Base-by-base conservation (phyloP, 257 asterid genomes). In the Perilla frutescens region DNA sequence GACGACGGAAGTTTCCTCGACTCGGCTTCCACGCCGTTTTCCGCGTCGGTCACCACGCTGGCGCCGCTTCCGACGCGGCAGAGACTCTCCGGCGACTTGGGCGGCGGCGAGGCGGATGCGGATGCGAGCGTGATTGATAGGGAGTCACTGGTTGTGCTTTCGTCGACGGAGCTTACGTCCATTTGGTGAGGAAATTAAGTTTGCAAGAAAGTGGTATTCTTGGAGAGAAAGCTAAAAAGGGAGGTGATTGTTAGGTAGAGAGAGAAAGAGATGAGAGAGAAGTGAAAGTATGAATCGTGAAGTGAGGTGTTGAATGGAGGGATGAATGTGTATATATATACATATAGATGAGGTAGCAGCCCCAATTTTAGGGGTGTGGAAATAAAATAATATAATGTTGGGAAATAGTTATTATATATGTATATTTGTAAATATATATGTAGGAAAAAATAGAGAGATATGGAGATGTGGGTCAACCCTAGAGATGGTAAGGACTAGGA, bases 1-100 rank as follows among this genome's bases (percentile, higher is more conserved):
- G 98, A 93, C 0, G 98, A 93, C 0, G 98, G 96, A 7, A 89
- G 93, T 44, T 93, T 91, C 70, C 91, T 69, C 43, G 97, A 87
- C 78, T 92, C 96, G 0, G 98, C 96, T 41, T 90, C 97, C 1
- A 81, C 82, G 7, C 95, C 97, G 61, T 45, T 76, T 9, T 87
- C 98, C 15, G 87, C 81, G 67, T 88, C 90, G 34, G 73, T 76
- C 2, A 88, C 65, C 10, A 68, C 89, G 50, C 95, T 87, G 0
- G 91, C 64, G 1, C 94, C 98, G 75, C 98, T 87, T 2, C 96
- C 92, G 63, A 84, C 84, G 14, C 90, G 90, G 86, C 85, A 80
- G 48, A 85, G 82, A 3, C 82, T 81, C 48, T 45, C 90, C 81
- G 88, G 85, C 75, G 90, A 73, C 81, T 79, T 85, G 1, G 72